Conservation (phyloP, 169 alveolate species). For the Ichthyophthirius multifiliis region DNA sequence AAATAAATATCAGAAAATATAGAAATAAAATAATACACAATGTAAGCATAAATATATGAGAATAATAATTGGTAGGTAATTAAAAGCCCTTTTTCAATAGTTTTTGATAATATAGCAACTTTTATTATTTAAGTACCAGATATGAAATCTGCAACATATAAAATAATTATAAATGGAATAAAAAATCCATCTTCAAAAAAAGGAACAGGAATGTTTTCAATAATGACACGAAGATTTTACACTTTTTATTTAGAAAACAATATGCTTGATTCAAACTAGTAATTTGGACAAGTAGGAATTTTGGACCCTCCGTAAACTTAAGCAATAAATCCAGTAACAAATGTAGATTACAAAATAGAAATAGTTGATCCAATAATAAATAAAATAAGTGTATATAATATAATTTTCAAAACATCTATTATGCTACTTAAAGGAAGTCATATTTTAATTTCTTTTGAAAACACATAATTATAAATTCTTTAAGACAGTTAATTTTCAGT, state of each 20-base stretch:
- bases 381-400: not conserved
- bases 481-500: not conserved
- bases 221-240: conserved; percentile 25
- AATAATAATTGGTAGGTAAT: not conserved
- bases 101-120: not conserved
- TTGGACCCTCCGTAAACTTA: not conserved
- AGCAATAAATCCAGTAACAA: not conserved
- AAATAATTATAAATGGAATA: not conserved
- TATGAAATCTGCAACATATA: conserved; percentile 32
- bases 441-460: not conserved
- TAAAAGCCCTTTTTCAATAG: not conserved
- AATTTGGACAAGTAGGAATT: conserved; percentile 39
- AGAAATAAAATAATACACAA: not conserved
- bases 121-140: conserved; percentile 28
- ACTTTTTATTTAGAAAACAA: conserved; percentile 5
- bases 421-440: not conserved
- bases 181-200: conserved; percentile 10
- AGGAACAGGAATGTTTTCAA: conserved; percentile 36
- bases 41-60: not conserved
- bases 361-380: not conserved
- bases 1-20: not conserved
- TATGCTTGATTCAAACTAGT: conserved; percentile 18
- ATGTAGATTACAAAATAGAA: not conserved
- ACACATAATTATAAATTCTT: not conserved
- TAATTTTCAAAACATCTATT: not conserved